Percentiles rank a stretch among this genome's conserved stretches.
Evolutionary conservation across 1,284 basidiomycete species (phyloP).

Genomic region (Leccinum subspadiceum): DNA sequence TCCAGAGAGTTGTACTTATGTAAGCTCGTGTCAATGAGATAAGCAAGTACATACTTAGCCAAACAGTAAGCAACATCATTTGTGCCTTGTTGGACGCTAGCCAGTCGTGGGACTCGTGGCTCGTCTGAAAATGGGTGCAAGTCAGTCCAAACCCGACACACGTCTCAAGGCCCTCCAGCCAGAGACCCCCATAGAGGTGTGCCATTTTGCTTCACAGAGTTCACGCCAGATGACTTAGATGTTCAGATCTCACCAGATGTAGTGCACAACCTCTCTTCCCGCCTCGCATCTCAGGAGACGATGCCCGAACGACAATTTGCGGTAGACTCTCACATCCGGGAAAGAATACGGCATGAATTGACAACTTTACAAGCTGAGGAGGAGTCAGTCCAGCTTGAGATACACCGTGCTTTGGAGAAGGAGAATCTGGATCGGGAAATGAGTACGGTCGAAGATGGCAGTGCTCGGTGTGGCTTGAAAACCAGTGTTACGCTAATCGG

Average conservation of each 20-base stretch:
- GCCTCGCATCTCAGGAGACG: constrained; percentile 52
- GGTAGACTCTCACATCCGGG: constrained; percentile 65
- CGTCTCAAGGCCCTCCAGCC: constrained; percentile 61
- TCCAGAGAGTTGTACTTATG: not conserved
- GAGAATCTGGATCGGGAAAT: constrained; percentile 78
- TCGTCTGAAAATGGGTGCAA: constrained; percentile 53
- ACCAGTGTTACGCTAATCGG: constrained; percentile 62
- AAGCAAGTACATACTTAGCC: not conserved
- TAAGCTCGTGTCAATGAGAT: not conserved
- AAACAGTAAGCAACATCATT: constrained; percentile 22
- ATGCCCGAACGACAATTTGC: constrained; percentile 66
- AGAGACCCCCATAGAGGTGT: constrained; percentile 64
- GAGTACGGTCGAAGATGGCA: constrained; percentile 32
- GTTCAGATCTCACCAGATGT: constrained; percentile 72
- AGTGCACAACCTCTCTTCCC: constrained; percentile 71
- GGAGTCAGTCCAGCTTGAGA: constrained; percentile 60
- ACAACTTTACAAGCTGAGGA: constrained; percentile 63
- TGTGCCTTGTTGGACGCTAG: not conserved
- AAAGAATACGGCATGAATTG: constrained; percentile 65
- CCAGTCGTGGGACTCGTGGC: not conserved
- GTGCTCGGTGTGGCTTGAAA: constrained; percentile 46
- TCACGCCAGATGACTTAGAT: constrained; percentile 4
- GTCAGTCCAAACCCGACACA: constrained; percentile 56
- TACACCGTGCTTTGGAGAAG: constrained; percentile 70
- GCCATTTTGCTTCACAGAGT: constrained; percentile 16